Conservation (phyloP, 805 yeast genomes). For the Candida morakotiae region DNA sequence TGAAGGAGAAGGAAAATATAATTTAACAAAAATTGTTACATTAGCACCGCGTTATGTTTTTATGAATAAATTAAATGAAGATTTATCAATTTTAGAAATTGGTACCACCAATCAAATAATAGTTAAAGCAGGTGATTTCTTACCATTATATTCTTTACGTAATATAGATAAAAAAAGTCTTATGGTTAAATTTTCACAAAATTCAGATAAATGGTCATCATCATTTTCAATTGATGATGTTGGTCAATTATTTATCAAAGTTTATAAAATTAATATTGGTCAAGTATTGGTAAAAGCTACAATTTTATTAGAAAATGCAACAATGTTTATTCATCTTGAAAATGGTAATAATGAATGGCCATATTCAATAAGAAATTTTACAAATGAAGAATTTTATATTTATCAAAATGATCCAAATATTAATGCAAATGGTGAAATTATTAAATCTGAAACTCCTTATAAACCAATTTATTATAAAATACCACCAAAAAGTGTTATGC, state of each 20-base stretch:
- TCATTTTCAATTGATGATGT: constrained; percentile 82
- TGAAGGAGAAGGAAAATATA: constrained; percentile 85
- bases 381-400: constrained; percentile 79
- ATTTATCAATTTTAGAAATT: constrained; percentile 59
- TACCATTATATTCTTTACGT: constrained; percentile 65
- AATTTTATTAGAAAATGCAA: constrained; percentile 72
- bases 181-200: constrained; percentile 52
- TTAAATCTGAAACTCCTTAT: constrained; percentile 50
- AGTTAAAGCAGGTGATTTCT: constrained; percentile 43
- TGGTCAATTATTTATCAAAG: constrained; percentile 75
- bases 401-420: constrained; percentile 78
- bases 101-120: constrained; percentile 53
- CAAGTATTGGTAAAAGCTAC: constrained; percentile 71
- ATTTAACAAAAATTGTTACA: constrained; percentile 70
- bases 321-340: constrained; percentile 70
- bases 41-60: constrained; percentile 81
- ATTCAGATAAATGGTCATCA: constrained; percentile 72
- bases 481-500: constrained; percentile 93
- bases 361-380: constrained; percentile 83
- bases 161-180: constrained; percentile 56
- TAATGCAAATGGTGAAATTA: constrained; percentile 59
- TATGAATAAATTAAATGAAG: constrained; percentile 54
- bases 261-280: constrained; percentile 58
- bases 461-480: constrained; percentile 76
- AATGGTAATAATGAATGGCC: constrained; percentile 88